These are phyloP conservation scores for Haplosporangium gracile DNA, from an alignment of 192 early-diverging fungal genomes.

Conservation along the genomic window DNA sequence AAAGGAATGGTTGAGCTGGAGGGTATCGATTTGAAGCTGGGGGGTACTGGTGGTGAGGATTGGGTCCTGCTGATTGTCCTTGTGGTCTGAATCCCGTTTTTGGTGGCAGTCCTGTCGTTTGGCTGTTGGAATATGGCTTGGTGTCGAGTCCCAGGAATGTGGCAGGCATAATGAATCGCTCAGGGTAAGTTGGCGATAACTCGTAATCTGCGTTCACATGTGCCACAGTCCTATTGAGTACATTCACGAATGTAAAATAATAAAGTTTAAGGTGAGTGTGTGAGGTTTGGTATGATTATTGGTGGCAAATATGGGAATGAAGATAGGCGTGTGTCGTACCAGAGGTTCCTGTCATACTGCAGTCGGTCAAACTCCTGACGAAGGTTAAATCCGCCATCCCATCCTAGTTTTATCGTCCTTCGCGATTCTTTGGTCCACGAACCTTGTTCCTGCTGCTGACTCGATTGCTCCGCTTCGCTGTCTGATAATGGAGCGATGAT, in stretches of 20 bases:
- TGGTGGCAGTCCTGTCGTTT: neutral
- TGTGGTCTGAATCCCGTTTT: neutral
- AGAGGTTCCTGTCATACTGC: slow-evolving; percentile 34
- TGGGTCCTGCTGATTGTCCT: neutral
- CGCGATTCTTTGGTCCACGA: neutral
- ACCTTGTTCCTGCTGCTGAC: neutral
- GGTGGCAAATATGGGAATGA: neutral
- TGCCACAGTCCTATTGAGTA: slow-evolving; percentile 45
- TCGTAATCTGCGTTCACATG: slow-evolving; percentile 46
- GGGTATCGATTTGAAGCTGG: neutral
- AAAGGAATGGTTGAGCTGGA: neutral
- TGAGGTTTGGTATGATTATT: neutral
- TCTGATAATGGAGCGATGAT: slow-evolving; percentile 15
- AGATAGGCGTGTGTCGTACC: slow-evolving; percentile 10
- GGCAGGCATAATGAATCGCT: slow-evolving; percentile 53
- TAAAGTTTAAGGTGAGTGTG: neutral
- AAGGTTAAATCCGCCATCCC: slow-evolving; percentile 55
- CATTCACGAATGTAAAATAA: neutral
- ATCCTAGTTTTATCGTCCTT: slow-evolving; percentile 27
- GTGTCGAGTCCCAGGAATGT: slow-evolving; percentile 21
- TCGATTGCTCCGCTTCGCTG: neutral
- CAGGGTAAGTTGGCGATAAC: slow-evolving; percentile 58
- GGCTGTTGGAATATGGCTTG: neutral
- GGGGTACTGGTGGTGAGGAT: neutral
- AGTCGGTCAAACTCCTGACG: slow-evolving; percentile 51